Percentiles rank a stretch among this genome's conserved stretches.
phyloP scores from a whole-genome alignment of 2,329 filamentous ascomycete species.

The Penicillium nordicum region DNA sequence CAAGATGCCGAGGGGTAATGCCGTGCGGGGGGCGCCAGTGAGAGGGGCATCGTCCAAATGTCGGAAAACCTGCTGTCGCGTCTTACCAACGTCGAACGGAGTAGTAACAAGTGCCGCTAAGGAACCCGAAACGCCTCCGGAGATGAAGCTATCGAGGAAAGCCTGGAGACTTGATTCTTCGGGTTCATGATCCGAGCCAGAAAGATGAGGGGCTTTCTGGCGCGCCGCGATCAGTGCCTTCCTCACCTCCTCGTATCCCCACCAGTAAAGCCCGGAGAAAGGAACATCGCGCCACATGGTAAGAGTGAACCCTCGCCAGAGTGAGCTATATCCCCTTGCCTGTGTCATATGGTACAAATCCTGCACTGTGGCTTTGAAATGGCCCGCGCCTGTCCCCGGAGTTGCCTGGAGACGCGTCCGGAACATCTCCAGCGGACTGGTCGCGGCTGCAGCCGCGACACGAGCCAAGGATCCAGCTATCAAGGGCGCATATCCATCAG shows the following conservation, averaged over 20 bases:
- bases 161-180: conserved; percentile 51
- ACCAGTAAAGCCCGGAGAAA: conserved; percentile 97
- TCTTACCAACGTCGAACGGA: conserved; percentile 97
- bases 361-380: conserved; percentile 74
- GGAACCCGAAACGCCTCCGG: conserved; percentile 78
- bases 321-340: conserved; percentile 69
- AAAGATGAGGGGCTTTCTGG: conserved; percentile 39
- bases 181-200: conserved; percentile 59
- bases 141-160: conserved; percentile 83
- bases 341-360: conserved; percentile 77
- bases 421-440: conserved; percentile 91
- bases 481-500: conserved; percentile 73
- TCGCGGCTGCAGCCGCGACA: conserved; percentile 73
- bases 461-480: conserved; percentile 75
- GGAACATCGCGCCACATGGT: conserved; percentile 97
- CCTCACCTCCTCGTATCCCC: conserved; percentile 86
- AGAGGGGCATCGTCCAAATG: conserved; percentile 48
- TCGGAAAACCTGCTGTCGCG: conserved; percentile 78
- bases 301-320: conserved; percentile 87
- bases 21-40: conserved; percentile 10
- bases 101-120: conserved; percentile 85
- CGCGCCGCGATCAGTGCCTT: conserved; percentile 67
- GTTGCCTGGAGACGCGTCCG: conserved; percentile 87
- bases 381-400: conserved; percentile 54
- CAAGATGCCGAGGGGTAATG: conserved; percentile 15